Evolutionary conservation across 2,329 filamentous ascomycete species (phyloP).

Genomic region (Penicillium sp.): DNA sequence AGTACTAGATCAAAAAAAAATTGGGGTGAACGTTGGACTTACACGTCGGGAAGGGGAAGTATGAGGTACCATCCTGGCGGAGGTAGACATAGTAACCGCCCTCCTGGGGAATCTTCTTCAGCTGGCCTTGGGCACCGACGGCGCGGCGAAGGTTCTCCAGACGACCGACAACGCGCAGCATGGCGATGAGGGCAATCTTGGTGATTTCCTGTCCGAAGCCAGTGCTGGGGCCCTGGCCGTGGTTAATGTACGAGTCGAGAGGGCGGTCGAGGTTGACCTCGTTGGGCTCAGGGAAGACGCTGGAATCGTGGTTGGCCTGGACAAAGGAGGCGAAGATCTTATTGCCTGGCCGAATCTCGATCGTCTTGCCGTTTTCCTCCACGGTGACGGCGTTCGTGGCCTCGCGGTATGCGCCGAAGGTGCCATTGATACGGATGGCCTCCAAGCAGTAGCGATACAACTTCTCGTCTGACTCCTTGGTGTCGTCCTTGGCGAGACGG

Average conservation of each 20-base stretch:
- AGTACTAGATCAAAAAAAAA: neutral
- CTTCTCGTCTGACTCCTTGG: slow-evolving; percentile 60
- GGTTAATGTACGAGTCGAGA: slow-evolving; percentile 64
- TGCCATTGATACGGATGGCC: slow-evolving; percentile 68
- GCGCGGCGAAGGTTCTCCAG: slow-evolving; percentile 63
- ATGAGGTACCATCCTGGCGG: slow-evolving; percentile 64
- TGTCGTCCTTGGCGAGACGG: slow-evolving; percentile 57
- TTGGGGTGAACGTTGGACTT: slow-evolving; percentile 18
- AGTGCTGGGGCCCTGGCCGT: slow-evolving; percentile 63
- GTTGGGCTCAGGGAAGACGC: slow-evolving; percentile 62
- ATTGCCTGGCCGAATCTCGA: slow-evolving; percentile 58
- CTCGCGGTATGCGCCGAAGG: slow-evolving; percentile 62
- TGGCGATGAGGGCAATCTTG: slow-evolving; percentile 64
- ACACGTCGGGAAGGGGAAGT: slow-evolving; percentile 54
- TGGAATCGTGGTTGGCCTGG: slow-evolving; percentile 57
- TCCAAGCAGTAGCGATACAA: slow-evolving; percentile 72
- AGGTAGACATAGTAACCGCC: slow-evolving; percentile 64
- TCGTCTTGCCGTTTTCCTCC: slow-evolving; percentile 53
- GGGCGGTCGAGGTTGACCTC: slow-evolving; percentile 65
- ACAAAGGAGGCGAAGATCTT: slow-evolving; percentile 66
- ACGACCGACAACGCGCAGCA: slow-evolving; percentile 67
- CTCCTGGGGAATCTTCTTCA: slow-evolving; percentile 64
- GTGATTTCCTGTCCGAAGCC: slow-evolving; percentile 64
- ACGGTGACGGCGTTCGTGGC: slow-evolving; percentile 52
- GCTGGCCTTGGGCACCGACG: slow-evolving; percentile 63